A percentile compares a stretch with the other conserved stretches of the same genome.
phyloP scores from a whole-genome alignment of 1,284 basidiomycete genomes.

The Leccinum griseonigrum region DNA sequence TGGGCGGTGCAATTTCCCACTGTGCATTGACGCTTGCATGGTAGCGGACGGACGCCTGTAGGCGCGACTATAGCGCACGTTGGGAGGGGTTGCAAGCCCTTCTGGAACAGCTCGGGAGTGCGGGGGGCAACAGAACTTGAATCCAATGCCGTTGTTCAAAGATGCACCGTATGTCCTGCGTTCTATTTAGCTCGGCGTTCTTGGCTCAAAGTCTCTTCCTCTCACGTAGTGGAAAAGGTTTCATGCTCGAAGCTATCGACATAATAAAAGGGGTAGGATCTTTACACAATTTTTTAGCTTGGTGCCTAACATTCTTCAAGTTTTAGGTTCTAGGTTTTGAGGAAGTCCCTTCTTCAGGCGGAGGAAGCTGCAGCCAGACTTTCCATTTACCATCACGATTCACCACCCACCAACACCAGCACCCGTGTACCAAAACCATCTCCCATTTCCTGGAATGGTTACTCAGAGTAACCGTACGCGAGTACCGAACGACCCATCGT shows the following conservation, averaged over 20 bases:
- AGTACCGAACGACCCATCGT: constrained; percentile 75
- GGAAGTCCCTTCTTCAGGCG: constrained; percentile 48
- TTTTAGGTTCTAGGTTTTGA: constrained; percentile 63
- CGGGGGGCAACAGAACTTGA: constrained; percentile 55
- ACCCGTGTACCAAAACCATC: constrained; percentile 36
- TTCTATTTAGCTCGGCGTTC: constrained; percentile 6
- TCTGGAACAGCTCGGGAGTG: constrained; percentile 69
- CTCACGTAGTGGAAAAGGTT: constrained; percentile 68
- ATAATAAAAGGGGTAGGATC: constrained; percentile 72
- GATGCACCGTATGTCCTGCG: constrained; percentile 68
- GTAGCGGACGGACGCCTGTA: too few relatives aligned
- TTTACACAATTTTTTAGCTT: constrained; percentile 14
- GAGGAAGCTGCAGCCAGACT: constrained; percentile 33
- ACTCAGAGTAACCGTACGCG: constrained; percentile 59
- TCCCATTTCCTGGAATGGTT: constrained; percentile 38
- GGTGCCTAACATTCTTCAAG: not conserved
- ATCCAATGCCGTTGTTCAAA: constrained; percentile 79
- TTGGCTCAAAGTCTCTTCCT: constrained; percentile 16
- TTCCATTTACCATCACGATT: constrained; percentile 38
- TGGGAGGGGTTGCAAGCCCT: constrained; percentile 71
- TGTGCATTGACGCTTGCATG: too few relatives aligned
- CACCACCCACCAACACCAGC: constrained; percentile 44
- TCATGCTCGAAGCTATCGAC: constrained; percentile 80
- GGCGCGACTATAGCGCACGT: too few relatives aligned
- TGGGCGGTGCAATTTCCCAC: too few relatives aligned